phyloP scores from a whole-genome alignment of 1,139 yeast genomes.

The Hemisphaericaspora xylanilytica region DNA sequence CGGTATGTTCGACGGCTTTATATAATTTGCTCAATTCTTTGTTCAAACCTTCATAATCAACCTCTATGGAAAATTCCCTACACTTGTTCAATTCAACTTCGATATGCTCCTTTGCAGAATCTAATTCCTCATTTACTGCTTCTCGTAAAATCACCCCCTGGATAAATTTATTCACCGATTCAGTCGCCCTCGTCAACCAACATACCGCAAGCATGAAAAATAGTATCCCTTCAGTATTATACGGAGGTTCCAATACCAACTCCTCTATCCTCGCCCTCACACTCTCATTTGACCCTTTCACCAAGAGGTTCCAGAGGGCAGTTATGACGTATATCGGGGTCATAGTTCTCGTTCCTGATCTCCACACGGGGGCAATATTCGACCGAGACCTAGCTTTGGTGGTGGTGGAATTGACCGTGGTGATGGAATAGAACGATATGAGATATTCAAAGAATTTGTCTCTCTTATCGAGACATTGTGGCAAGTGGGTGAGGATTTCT shows the following conservation, averaged over 20 bases:
- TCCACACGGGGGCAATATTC: slow-evolving; percentile 36
- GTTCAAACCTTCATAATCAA: slow-evolving; percentile 26
- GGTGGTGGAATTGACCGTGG: slow-evolving; percentile 10
- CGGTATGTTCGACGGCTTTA: background rate
- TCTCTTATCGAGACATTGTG: background rate
- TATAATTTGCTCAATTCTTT: slow-evolving; percentile 12
- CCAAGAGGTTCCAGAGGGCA: slow-evolving; percentile 35
- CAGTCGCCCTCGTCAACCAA: slow-evolving; percentile 19
- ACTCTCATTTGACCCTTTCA: slow-evolving; percentile 23
- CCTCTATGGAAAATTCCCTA: slow-evolving; percentile 26
- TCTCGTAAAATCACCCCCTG: slow-evolving; percentile 7
- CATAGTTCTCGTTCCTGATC: slow-evolving; percentile 36
- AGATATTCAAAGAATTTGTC: slow-evolving; percentile 38
- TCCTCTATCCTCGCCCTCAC: slow-evolving; percentile 36
- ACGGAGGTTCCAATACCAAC: slow-evolving; percentile 45
- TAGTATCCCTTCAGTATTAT: slow-evolving; percentile 41
- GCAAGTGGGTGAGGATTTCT: slow-evolving; percentile 24
- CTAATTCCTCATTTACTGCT: slow-evolving; percentile 10
- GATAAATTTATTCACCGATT: slow-evolving; percentile 13
- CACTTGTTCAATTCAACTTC: slow-evolving; percentile 27
- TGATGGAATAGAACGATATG: slow-evolving; percentile 25
- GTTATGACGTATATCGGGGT: slow-evolving; percentile 39
- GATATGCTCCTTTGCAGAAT: slow-evolving; percentile 19
- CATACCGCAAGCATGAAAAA: slow-evolving; percentile 34
- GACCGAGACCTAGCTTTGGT: slow-evolving; percentile 10